Base-by-base conservation (phyloP, 805 yeast species). In the Barnettozyma vustinii region DNA sequence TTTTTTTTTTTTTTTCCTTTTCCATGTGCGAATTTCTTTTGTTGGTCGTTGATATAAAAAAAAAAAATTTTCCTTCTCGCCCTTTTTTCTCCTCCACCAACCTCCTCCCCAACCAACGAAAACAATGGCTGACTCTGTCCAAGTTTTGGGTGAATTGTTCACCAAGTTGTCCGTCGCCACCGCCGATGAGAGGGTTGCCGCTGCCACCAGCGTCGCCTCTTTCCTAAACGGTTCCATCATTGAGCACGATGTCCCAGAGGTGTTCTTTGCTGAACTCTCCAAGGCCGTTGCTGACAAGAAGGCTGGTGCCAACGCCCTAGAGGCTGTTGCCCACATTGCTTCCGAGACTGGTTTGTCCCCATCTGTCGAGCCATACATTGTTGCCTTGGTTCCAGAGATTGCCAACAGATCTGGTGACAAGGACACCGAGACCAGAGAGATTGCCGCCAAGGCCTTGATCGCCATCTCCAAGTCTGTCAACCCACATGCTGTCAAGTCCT, bases 221-320 rank as follows among this genome's bases (percentile, higher is more conserved):
- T 91, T 94, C 80, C 80, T 94, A 73, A 92, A 92, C 76, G 95
- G 97, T 61, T 87, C 92, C 68, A 90, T 91, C 75, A 91, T 92
- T 71, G 99, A 94, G 79, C 98, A 94, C 74, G 98, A 92, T 75
- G 94, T 90, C 60, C 98, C 99, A 65, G 83, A 75, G 65, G 83
- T 80, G 65, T 90, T 92, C 81, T 88, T 92, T 72, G 72, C 71
- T 56, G 80, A 84, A 70, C 81, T 94, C 70, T 75, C 79, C 69
- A 79, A 79, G 64, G 82, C 94, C 60, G 76, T 92, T 65, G 74
- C 76, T 70, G 80, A 81, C 81, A 88, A 89, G 82, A 91, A 92
- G 80, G 75, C 77, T 61, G 76, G 89, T 59, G 72, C 80, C 60
- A 87, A 87, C 69, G 96, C 96, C 61, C 79, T 92, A 64, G 83